Evolutionary conservation across 78 protist genomes (phyloP).

Genomic region (Trichosphaerium sp.): DNA sequence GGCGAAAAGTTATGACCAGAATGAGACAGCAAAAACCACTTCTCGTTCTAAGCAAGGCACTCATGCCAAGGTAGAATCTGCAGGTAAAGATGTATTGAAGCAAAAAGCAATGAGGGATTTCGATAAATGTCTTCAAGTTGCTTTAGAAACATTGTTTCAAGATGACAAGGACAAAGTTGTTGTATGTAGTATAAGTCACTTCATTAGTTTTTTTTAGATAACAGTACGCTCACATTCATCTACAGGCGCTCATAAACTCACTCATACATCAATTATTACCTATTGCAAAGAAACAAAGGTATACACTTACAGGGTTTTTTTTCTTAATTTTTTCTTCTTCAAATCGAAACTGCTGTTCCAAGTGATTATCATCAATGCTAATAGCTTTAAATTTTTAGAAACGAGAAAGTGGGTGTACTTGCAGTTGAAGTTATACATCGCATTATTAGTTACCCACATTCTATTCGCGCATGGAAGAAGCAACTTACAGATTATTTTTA

Average conservation of each 20-base stretch:
- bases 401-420: conserved; percentile 10
- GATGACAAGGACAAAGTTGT: no score
- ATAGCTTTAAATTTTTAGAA: conserved; percentile 3
- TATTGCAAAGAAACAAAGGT: no score
- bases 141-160: no score
- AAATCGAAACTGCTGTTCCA: conserved; percentile 2
- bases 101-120: no score
- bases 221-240: no score
- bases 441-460: no score
- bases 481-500: conserved; percentile 34
- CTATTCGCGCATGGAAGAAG: no score
- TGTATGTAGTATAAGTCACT: no score
- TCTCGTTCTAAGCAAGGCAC: neutral
- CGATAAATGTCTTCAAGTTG: no score
- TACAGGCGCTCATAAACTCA: no score
- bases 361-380: neutral
- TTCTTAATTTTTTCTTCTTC: conserved; percentile 18
- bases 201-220: no score
- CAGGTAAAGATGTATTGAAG: conserved; percentile 19
- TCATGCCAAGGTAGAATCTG: neutral
- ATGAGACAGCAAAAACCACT: neutral
- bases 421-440: conserved; percentile 17
- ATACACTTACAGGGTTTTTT: conserved; percentile 5
- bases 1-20: neutral
- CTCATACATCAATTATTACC: no score